A percentile compares a stretch with the other conserved stretches of the same genome.
These are phyloP conservation scores for Boletus barrowsii DNA, from an alignment of 768 basidiomycete species.

Conservation along the genomic window DNA sequence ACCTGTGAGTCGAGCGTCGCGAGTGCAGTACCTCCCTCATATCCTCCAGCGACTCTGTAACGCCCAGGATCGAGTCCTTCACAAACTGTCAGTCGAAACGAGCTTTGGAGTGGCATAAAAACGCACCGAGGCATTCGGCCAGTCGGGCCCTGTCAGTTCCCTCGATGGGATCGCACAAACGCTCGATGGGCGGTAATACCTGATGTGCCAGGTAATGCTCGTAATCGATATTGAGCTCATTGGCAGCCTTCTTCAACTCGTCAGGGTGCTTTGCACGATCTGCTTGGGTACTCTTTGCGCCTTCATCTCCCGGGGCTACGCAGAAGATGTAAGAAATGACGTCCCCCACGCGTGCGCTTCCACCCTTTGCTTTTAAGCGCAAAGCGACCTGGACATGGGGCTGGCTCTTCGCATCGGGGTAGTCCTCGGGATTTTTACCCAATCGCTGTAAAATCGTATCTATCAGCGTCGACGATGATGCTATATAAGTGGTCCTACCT, in stretches of 20 bases:
- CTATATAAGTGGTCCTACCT: constrained; percentile 47
- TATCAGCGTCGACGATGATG: neutral
- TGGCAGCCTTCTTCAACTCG: constrained; percentile 66
- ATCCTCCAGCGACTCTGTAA: constrained; percentile 42
- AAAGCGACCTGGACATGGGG: constrained; percentile 97
- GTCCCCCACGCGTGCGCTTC: constrained; percentile 79
- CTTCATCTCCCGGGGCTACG: constrained; percentile 66
- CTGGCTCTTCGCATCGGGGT: constrained; percentile 91
- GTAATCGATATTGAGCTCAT: constrained; percentile 75
- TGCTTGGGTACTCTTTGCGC: constrained; percentile 74
- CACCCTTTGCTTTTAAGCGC: constrained; percentile 81
- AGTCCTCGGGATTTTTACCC: constrained; percentile 95
- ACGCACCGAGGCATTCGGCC: constrained; percentile 90
- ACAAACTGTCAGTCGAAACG: neutral
- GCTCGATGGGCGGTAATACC: constrained; percentile 90
- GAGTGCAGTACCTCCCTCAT: constrained; percentile 61
- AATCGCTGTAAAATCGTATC: constrained; percentile 57
- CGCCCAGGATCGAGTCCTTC: constrained; percentile 61
- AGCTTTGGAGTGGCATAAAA: neutral
- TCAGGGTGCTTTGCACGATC: constrained; percentile 93
- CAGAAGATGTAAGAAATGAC: constrained; percentile 98
- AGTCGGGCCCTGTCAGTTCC: constrained; percentile 90
- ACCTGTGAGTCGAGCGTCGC: constrained; percentile 84
- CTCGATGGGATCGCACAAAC: constrained; percentile 94
- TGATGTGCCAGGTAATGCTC: constrained; percentile 91